Base-by-base conservation (phyloP, 495 filamentous ascomycete species). In the Aspergillus hancockii region DNA sequence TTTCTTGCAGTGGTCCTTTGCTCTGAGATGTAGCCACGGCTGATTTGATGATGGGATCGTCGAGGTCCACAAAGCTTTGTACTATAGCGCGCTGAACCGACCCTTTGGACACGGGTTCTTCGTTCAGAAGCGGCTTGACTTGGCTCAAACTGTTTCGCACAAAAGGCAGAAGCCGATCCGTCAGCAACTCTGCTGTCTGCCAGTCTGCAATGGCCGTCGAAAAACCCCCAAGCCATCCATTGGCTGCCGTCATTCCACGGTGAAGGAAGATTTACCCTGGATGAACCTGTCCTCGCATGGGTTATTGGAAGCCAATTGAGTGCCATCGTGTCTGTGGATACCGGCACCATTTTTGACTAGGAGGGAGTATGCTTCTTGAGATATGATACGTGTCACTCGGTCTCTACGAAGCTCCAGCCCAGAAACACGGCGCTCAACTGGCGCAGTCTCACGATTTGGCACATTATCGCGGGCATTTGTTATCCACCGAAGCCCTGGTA, bases 151-250 rank as follows among this genome's bases (percentile, higher is more conserved):
- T 69, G 14, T 66, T 61, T 31, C 66, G 65, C 4, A 85, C 73
- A 31, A 71, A 77, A 0, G 73, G 74, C 28, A 81, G 58, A 0
- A 83, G 68, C 22, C 75, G 66, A 22, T 66, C 63, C 32, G 67
- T 70, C 9, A 84, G 64, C 6, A 78, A 43, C 3, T 71, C 63
- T 8, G 80, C 74, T 12, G 80, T 76, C 40, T 79, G 72, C 58
- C 67, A 71, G 12, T 79, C 81, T 13, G 69, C 65, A n/a, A 61
- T 84, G 82, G 2, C 82, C 82, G 57, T 85, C 82, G 52, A 79
- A 83, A 9, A 81, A 65, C 8, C 55, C 75, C 72, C 74, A 79
- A 14, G 75, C 71, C 60, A 80, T 67, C 82, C 83, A 85, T 8
- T 72, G 63, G 6, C 70, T 63, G 18, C 51, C 66, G 7, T 67